Evolutionary conservation across 2,329 filamentous ascomycete species (phyloP).

Genomic region (Falciphora oryzae): DNA sequence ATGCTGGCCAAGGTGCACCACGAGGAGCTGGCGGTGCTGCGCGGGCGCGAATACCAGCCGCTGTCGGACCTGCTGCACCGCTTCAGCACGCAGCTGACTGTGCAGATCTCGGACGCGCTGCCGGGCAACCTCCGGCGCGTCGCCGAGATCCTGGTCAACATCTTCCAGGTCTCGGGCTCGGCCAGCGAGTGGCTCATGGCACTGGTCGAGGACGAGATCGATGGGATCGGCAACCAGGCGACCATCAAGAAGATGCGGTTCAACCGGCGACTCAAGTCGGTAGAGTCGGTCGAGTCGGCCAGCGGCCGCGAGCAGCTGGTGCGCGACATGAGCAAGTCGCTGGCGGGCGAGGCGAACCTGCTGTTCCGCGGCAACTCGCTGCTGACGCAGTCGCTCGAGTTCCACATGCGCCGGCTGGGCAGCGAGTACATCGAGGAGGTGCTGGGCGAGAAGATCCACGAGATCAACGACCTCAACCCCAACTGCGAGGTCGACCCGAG

Average conservation of each 20-base stretch:
- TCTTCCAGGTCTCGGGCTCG: slow-evolving; percentile 86
- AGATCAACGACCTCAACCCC: slow-evolving; percentile 85
- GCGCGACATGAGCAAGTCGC: slow-evolving; percentile 70
- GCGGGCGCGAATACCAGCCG: slow-evolving; percentile 77
- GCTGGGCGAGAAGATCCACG: slow-evolving; percentile 74
- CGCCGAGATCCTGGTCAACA: slow-evolving; percentile 83
- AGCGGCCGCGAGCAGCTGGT: slow-evolving; percentile 67
- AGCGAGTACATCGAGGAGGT: slow-evolving; percentile 89
- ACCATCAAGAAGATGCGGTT: slow-evolving; percentile 69
- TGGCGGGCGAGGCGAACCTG: slow-evolving; percentile 84
- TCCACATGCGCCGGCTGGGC: slow-evolving; percentile 90
- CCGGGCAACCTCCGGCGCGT: slow-evolving; percentile 73
- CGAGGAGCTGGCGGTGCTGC: slow-evolving; percentile 84
- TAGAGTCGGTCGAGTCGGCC: slow-evolving; percentile 57
- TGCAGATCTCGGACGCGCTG: slow-evolving; percentile 75
- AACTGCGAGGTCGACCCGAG: slow-evolving; percentile 96
- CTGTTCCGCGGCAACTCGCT: slow-evolving; percentile 94
- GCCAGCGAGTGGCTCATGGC: slow-evolving; percentile 88
- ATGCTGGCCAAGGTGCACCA: slow-evolving; percentile 78
- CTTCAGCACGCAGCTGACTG: slow-evolving; percentile 76
- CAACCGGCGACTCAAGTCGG: slow-evolving; percentile 63
- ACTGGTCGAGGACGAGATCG: slow-evolving; percentile 93
- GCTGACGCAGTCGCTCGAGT: slow-evolving; percentile 86
- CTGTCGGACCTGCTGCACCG: slow-evolving; percentile 79
- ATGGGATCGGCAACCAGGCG: slow-evolving; percentile 79